phyloP scores from a whole-genome alignment of 2,329 filamentous ascomycete genomes.

The Fusarium nelsonii region DNA sequence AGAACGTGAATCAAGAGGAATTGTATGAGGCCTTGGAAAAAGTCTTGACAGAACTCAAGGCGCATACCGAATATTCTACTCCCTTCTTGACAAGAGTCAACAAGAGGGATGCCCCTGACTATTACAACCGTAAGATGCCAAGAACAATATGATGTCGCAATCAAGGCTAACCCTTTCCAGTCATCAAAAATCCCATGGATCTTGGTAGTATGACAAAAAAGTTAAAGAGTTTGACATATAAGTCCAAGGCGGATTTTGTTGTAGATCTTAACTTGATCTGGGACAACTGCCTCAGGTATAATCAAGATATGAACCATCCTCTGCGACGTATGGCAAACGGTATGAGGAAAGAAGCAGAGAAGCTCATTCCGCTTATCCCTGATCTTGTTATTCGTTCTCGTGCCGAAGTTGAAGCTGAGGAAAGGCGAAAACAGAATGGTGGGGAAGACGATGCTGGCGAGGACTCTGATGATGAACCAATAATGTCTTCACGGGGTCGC shows the following conservation, averaged over 20 bases:
- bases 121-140: constrained; percentile 80
- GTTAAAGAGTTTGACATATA: constrained; percentile 82
- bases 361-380: constrained; percentile 93
- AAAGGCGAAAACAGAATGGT: constrained; percentile 86
- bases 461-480: constrained; percentile 96
- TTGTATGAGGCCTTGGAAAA: constrained; percentile 97
- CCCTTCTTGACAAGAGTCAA: constrained; percentile 95
- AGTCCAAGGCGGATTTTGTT: constrained; percentile 94
- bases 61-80: constrained; percentile 96
- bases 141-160: neutral
- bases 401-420: constrained; percentile 92
- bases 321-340: constrained; percentile 92
- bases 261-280: constrained; percentile 94
- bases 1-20: constrained; percentile 97
- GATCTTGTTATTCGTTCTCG: constrained; percentile 91
- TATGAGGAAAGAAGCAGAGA: constrained; percentile 98
- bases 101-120: constrained; percentile 96
- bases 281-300: constrained; percentile 97
- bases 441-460: constrained; percentile 85
- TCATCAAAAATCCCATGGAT: constrained; percentile 98
- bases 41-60: constrained; percentile 95
- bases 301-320: constrained; percentile 87
- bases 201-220: constrained; percentile 99
- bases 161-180: constrained; percentile 58
- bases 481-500: constrained; percentile 95